These are phyloP conservation scores for Cardamine occulta DNA, from an alignment of 345 rosid genomes.

Conservation along the genomic window DNA sequence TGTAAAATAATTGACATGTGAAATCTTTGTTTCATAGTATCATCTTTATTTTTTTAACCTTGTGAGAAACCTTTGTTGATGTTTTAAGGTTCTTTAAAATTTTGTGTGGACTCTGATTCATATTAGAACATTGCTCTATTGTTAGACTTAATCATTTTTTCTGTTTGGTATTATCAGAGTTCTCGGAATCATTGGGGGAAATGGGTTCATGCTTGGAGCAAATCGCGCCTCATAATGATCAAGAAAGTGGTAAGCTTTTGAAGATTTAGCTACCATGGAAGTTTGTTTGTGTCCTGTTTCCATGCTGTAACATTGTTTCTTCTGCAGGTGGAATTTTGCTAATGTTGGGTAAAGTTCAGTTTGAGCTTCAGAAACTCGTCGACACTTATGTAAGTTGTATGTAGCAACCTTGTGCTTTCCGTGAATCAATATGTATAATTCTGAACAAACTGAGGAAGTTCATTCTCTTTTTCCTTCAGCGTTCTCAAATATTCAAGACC, in stretches of 20 bases:
- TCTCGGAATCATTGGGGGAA: constrained; percentile 92
- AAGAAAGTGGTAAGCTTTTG: constrained; percentile 68
- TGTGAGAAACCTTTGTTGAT: constrained; percentile 6
- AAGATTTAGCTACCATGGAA: neutral
- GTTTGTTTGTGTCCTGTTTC: constrained; percentile 13
- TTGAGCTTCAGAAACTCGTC: constrained; percentile 84
- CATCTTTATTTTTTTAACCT: neutral
- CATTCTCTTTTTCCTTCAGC: constrained; percentile 53
- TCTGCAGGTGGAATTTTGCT: constrained; percentile 67
- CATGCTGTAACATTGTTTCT: constrained; percentile 21
- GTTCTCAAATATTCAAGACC: constrained; percentile 74
- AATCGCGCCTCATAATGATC: constrained; percentile 70
- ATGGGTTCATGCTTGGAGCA: constrained; percentile 94
- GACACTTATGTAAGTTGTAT: constrained; percentile 86
- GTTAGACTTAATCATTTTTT: neutral
- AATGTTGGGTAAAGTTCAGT: constrained; percentile 79
- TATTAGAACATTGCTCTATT: neutral
- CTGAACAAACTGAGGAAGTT: constrained; percentile 11
- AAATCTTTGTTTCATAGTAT: too few species aligned
- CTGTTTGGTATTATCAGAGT: constrained; percentile 58
- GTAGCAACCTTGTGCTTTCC: constrained; percentile 19
- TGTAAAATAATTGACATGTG: too few species aligned
- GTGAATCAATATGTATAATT: constrained; percentile 8
- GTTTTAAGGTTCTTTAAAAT: neutral
- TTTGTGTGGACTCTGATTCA: neutral